A percentile compares a stretch with the other conserved stretches of the same genome.
phyloP scores from a whole-genome alignment of 352 stramenopile genomes.

The Phytophthora pistaciae region DNA sequence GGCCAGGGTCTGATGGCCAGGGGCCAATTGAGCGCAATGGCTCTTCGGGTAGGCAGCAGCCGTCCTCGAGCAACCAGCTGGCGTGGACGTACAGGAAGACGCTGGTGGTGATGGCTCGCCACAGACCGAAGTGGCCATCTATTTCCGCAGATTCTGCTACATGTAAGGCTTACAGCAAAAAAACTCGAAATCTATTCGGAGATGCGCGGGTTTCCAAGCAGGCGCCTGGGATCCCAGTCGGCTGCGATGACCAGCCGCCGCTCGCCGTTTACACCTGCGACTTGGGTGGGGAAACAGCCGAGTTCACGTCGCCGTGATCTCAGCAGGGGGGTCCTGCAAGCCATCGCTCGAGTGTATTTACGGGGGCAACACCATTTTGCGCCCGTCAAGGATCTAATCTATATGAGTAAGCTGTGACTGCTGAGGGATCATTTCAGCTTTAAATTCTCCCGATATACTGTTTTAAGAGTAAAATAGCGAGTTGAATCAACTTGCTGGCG shows the following conservation, averaged over 20 bases:
- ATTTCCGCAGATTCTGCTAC: neutral
- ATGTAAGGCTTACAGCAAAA: neutral
- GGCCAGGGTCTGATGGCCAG: slow-evolving; percentile 5
- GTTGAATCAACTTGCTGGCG: neutral
- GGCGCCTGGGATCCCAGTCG: slow-evolving; percentile 1
- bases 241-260: slow-evolving; percentile 3
- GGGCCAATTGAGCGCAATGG: neutral
- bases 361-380: neutral
- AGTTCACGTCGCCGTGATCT: neutral
- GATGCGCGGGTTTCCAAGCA: neutral
- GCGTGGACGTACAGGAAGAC: neutral
- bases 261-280: neutral
- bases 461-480: neutral
- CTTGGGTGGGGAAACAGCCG: neutral
- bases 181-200: slow-evolving; percentile 2
- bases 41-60: neutral
- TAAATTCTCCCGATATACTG: too few species aligned
- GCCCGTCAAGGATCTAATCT: neutral
- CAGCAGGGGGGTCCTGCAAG: neutral
- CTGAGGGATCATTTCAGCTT: too few species aligned
- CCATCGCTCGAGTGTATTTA: neutral
- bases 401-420: neutral
- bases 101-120: neutral
- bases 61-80: neutral
- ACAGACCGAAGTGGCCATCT: neutral